Evolutionary conservation across 768 basidiomycete species (phyloP), one percentile per base, ranked within the genome.

Genomic region (Fibroporia radiculosa): DNA sequence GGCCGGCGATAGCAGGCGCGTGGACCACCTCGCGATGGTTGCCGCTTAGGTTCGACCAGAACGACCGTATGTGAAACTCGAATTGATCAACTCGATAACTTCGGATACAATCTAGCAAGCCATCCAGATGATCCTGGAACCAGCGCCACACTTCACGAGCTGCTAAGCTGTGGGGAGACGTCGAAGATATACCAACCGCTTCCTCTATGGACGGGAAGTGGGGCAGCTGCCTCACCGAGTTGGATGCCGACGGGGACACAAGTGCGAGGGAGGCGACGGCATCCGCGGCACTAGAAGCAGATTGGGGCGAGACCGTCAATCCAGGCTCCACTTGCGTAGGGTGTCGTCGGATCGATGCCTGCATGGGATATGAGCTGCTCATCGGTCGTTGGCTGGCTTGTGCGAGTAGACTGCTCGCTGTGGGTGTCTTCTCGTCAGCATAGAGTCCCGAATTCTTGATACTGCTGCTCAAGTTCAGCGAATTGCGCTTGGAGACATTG

Each of bases 101-200:
- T 44, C 85, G 70, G 33, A 91, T 78, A 54, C 77, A 82, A 53
- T 90, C 86, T 25, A 92, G 66, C 37, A 93, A 71, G 0, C 82
- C 70, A 63, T 93, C 89, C 49, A 92, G 71, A 68, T 95, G 92
- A 46, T 90, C 84, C 62, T 87, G 84, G 71, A 95, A 95, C 82
- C 87, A 89, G 24, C 72, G 75, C 92, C 92, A 95, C 5, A 90
- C 85, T 62, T 89, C 87, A 53, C 85, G 78, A 23, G 86, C 90
- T 48, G 82, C 82, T 18, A 88, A 73, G 44, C 80, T 77, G 54
- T 91, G 83, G 23, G 85, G 70, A 36, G 86, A 77, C n/a, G 81
- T 76, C 10, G 84, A 83, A 56, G 71, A 81, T 22, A 77, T 71
- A 38, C 82, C 83, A 29, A 90, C 75, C 18, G 87, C 87, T 65